A percentile compares a stretch with the other conserved stretches of the same genome.
Conservation (phyloP, 2,329 filamentous ascomycete genomes). For the Hypoxylon sp. region DNA sequence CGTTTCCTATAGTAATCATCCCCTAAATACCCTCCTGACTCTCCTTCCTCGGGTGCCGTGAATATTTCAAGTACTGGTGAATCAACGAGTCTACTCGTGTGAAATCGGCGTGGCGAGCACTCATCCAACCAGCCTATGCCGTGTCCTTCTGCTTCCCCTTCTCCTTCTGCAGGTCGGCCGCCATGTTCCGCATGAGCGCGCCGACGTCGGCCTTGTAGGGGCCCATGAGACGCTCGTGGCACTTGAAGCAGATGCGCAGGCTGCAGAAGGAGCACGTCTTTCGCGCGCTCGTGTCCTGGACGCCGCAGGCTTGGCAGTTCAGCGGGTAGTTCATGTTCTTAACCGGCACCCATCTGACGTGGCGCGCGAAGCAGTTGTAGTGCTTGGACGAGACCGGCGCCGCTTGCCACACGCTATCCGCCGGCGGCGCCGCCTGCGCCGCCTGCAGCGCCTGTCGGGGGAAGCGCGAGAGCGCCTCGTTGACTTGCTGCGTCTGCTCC, state of each 20-base stretch:
- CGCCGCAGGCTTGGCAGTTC: slow-evolving; percentile 61
- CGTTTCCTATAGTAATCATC: neutral
- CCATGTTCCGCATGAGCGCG: slow-evolving; percentile 48
- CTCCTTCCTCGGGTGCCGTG: neutral
- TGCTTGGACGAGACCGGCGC: slow-evolving; percentile 51
- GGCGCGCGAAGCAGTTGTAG: slow-evolving; percentile 57
- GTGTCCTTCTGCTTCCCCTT: slow-evolving; percentile 31
- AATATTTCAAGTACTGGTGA: neutral
- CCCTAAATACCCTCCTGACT: neutral
- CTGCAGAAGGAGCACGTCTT: slow-evolving; percentile 60
- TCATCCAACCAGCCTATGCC: neutral
- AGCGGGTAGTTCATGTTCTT: slow-evolving; percentile 60
- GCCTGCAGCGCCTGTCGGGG: slow-evolving; percentile 25
- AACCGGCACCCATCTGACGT: slow-evolving; percentile 57
- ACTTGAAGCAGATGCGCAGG: slow-evolving; percentile 60
- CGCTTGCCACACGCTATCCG: slow-evolving; percentile 45
- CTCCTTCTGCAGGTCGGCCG: slow-evolving; percentile 37
- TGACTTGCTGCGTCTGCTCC: slow-evolving; percentile 20
- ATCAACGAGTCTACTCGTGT: neutral
- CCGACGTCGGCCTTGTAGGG: slow-evolving; percentile 53
- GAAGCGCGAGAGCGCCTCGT: slow-evolving; percentile 36
- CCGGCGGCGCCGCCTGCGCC: slow-evolving; percentile 16
- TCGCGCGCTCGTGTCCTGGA: slow-evolving; percentile 54
- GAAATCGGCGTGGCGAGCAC: neutral
- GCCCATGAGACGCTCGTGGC: slow-evolving; percentile 52